Conservation (phyloP, 2,329 filamentous ascomycete genomes). For the Aspergillus carbonarius region DNA sequence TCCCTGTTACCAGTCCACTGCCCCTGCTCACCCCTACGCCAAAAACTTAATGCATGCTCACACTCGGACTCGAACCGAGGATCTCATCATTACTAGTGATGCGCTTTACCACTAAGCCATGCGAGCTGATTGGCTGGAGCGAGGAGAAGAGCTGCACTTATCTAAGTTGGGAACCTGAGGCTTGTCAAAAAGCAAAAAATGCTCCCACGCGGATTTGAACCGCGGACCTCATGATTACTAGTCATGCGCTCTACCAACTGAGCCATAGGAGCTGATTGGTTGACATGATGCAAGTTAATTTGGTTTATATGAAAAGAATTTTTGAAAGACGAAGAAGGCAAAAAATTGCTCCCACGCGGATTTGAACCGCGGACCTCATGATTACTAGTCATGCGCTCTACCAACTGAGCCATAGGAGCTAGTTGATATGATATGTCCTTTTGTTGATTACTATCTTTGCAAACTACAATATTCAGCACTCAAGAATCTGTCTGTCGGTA, state of each 20-base stretch:
- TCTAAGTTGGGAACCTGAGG: background rate
- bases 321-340: background rate
- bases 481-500: too few relatives aligned
- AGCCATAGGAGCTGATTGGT: background rate
- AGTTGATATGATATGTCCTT: background rate
- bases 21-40: background rate
- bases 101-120: background rate
- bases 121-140: too few relatives aligned
- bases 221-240: background rate
- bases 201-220: background rate
- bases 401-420: background rate
- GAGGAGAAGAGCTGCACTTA: too few relatives aligned
- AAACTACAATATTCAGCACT: too few relatives aligned
- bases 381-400: background rate
- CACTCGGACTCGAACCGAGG: background rate
- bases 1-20: background rate
- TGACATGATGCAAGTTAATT: background rate
- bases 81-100: background rate
- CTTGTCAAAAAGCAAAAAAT: background rate
- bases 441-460: background rate
- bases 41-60: background rate
- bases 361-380: background rate
- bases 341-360: background rate
- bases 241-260: background rate
- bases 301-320: rapidly evolving